These are phyloP conservation scores for Saururus chinensis DNA, from an alignment of 164 flowering plant genomes.

Conservation along the genomic window DNA sequence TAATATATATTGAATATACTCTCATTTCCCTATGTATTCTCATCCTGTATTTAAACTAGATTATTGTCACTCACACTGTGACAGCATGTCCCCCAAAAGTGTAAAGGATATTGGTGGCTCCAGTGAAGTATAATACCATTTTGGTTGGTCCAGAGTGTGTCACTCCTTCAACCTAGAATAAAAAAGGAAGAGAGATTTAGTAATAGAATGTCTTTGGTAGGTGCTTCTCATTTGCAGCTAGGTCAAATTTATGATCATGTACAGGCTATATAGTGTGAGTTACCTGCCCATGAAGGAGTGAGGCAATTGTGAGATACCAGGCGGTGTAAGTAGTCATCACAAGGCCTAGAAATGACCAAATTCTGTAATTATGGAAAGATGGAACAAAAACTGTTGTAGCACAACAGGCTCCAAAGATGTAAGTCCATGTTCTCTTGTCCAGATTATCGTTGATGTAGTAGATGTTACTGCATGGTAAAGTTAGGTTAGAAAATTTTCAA, in stretches of 20 bases:
- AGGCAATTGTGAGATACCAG: constrained; percentile 75
- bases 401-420: constrained; percentile 87
- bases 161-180: constrained; percentile 49
- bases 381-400: constrained; percentile 77
- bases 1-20: background rate
- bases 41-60: background rate
- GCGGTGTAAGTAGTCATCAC: constrained; percentile 87
- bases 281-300: constrained; percentile 80
- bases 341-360: constrained; percentile 84
- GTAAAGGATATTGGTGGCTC: constrained; percentile 77
- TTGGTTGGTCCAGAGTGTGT: constrained; percentile 58
- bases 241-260: background rate
- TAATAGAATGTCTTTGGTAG: too few relatives aligned
- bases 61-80: constrained; percentile 54
- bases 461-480: constrained; percentile 49
- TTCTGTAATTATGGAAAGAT: constrained; percentile 78
- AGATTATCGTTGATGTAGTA: constrained; percentile 71
- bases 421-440: constrained; percentile 86
- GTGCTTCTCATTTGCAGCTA: too few relatives aligned
- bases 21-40: background rate
- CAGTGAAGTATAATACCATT: constrained; percentile 64
- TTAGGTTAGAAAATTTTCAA: background rate
- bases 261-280: too few relatives aligned
- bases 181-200: background rate
- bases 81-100: constrained; percentile 93